These are phyloP conservation scores for Nemania serpens DNA, from an alignment of 2,329 filamentous ascomycete genomes.

Conservation along the genomic window DNA sequence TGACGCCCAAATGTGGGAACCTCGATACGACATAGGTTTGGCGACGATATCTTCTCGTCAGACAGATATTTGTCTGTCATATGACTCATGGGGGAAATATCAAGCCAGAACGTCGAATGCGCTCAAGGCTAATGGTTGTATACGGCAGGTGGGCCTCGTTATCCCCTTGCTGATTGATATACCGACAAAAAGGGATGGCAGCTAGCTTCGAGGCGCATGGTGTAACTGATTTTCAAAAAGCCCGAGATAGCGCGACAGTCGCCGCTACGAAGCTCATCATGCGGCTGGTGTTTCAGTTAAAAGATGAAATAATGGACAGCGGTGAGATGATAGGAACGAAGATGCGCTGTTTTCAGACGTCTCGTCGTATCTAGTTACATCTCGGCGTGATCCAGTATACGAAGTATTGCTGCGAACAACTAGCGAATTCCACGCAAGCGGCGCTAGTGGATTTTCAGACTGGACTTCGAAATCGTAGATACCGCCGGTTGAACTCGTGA, in stretches of 20 bases:
- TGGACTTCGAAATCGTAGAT: too few species aligned
- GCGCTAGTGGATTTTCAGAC: too few species aligned
- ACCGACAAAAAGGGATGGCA: not conserved
- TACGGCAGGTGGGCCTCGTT: not conserved
- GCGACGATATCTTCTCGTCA: not conserved
- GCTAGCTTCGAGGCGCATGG: not conserved
- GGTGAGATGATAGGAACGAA: too few species aligned
- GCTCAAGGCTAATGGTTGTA: not conserved
- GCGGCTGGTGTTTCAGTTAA: not conserved
- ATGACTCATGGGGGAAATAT: not conserved
- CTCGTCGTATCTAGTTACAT: too few species aligned
- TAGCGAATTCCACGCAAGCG: too few species aligned
- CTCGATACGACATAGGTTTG: not conserved
- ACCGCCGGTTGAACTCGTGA: too few species aligned
- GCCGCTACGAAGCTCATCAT: not conserved
- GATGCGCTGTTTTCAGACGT: too few species aligned
- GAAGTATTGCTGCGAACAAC: too few species aligned
- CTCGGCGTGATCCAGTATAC: too few species aligned
- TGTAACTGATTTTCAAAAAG: not conserved
- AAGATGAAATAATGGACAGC: not conserved
- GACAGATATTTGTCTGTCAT: not conserved
- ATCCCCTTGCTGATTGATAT: not conserved
- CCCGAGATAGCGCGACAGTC: not conserved
- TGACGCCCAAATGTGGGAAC: conserved; percentile 10
- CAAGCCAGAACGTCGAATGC: conserved; percentile 3